Conservation (phyloP, 176 grass and related monocot species). For the bread wheat (Triticum aestivum) region DNA sequence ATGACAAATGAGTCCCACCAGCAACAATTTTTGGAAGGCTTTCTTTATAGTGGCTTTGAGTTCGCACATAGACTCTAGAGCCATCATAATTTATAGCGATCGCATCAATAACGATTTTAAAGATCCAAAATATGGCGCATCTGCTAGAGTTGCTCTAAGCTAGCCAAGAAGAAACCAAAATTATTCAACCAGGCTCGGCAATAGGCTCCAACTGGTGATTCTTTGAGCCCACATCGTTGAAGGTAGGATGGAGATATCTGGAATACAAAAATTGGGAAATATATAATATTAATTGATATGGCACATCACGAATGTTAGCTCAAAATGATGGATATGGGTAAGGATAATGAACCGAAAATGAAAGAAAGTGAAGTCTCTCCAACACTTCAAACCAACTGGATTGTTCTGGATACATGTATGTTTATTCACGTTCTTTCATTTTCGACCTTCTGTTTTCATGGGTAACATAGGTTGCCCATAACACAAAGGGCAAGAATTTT, state of each 20-base stretch:
- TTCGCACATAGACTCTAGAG: too few relatives aligned
- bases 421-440: too few relatives aligned
- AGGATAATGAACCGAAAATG: not conserved
- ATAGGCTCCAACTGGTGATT: not conserved
- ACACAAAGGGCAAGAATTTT: not conserved
- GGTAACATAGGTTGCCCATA: not conserved
- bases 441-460: not conserved
- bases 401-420: not conserved
- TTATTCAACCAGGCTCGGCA: not conserved
- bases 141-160: too few relatives aligned
- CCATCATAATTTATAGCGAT: too few relatives aligned
- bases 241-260: not conserved
- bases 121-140: too few relatives aligned
- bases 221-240: not conserved
- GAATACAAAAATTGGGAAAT: not conserved
- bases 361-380: conserved; percentile 8
- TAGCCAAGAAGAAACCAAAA: too few relatives aligned
- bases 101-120: too few relatives aligned
- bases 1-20: too few relatives aligned
- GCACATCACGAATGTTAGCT: not conserved
- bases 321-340: not conserved
- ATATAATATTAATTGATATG: not conserved
- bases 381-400: not conserved
- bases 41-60: too few relatives aligned
- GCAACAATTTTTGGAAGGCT: too few relatives aligned